Conservation (phyloP, 1,284 basidiomycete genomes). For the Ustilago hordei region DNA sequence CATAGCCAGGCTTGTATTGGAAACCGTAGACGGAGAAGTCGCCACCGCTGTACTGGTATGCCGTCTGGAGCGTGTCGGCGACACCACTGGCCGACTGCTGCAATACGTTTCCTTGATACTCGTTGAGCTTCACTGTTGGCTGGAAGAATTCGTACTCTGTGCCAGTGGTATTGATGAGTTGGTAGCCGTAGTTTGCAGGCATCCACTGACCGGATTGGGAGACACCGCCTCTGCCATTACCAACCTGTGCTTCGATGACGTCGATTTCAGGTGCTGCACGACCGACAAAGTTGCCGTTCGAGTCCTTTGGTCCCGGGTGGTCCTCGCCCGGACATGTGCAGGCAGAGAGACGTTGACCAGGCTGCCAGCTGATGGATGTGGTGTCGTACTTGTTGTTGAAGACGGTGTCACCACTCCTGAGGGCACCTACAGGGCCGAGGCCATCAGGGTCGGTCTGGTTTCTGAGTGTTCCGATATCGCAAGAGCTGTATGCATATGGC, state of each 20-base stretch:
- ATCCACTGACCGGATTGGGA: slow-evolving; percentile 84
- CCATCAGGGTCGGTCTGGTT: slow-evolving; percentile 61
- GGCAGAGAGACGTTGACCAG: slow-evolving; percentile 79
- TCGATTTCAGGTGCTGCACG: slow-evolving; percentile 78
- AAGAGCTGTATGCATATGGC: slow-evolving; percentile 74
- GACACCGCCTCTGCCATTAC: slow-evolving; percentile 72
- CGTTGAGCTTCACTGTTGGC: slow-evolving; percentile 45
- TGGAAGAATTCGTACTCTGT: slow-evolving; percentile 60
- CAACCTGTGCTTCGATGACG: slow-evolving; percentile 75
- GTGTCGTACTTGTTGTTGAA: slow-evolving; percentile 69
- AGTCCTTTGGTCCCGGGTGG: slow-evolving; percentile 81
- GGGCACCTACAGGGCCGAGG: slow-evolving; percentile 70
- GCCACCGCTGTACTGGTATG: slow-evolving; percentile 52
- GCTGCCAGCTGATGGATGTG: slow-evolving; percentile 72
- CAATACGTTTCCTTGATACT: slow-evolving; percentile 59
- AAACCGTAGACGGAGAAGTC: slow-evolving; percentile 61
- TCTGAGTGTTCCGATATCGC: slow-evolving; percentile 59
- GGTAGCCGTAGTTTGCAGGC: slow-evolving; percentile 73
- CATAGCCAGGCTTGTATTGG: slow-evolving; percentile 73
- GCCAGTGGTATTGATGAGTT: slow-evolving; percentile 58
- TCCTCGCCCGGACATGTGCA: slow-evolving; percentile 82
- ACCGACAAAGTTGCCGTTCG: slow-evolving; percentile 80
- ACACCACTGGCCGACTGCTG: slow-evolving; percentile 66
- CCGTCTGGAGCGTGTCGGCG: slow-evolving; percentile 56
- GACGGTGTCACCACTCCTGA: slow-evolving; percentile 85